These are phyloP conservation scores for Yamadazyma oceani DNA, from an alignment of 1,139 yeast species.

Conservation along the genomic window DNA sequence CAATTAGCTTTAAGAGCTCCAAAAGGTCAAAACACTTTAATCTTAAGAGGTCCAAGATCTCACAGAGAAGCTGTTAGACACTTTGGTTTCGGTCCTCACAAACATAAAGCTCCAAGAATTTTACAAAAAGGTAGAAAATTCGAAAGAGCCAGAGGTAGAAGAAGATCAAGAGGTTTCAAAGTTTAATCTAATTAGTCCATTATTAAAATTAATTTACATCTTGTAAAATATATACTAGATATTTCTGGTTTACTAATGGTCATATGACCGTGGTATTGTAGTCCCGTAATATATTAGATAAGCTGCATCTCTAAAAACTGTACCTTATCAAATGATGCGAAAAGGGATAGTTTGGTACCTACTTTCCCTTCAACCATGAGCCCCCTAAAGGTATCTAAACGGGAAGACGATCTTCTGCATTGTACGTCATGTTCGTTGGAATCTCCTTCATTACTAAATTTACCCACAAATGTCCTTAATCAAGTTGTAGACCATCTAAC, in stretches of 20 bases:
- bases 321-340: neutral
- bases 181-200: constrained; percentile 62
- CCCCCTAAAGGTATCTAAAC: neutral
- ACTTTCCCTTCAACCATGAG: neutral
- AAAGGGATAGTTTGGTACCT: no score
- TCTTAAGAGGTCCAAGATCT: constrained; percentile 98
- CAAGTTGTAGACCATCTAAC: constrained; percentile 18
- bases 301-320: no score
- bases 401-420: neutral
- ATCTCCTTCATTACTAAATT: constrained; percentile 1
- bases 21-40: constrained; percentile 97
- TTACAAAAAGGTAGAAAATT: constrained; percentile 97
- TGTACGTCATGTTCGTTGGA: no score
- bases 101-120: constrained; percentile 99
- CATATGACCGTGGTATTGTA: no score
- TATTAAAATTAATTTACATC: neutral
- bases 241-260: no score
- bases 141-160: constrained; percentile 99
- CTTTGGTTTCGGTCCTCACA: constrained; percentile 99
- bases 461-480: constrained; percentile 23
- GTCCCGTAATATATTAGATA: no score
- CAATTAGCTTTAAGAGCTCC: constrained; percentile 99
- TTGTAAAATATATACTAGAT: constrained; percentile 1
- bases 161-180: constrained; percentile 99
- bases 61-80: constrained; percentile 99